These are phyloP conservation scores for Ormosia emarginata DNA, from an alignment of 306 rosid genomes.

Conservation along the genomic window DNA sequence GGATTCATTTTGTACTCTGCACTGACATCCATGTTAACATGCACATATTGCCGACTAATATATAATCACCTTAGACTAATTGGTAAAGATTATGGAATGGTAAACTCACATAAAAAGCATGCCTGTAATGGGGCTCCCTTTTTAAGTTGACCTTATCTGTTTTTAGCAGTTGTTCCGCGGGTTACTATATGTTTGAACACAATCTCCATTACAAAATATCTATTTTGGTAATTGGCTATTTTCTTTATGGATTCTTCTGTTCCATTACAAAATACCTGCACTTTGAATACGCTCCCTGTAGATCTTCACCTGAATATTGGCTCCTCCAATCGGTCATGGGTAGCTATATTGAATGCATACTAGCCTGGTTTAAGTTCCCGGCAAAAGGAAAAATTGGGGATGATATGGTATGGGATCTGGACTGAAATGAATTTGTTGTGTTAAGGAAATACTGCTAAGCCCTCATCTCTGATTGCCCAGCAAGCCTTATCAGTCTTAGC, in stretches of 20 bases:
- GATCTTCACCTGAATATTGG: no score
- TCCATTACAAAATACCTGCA: not conserved
- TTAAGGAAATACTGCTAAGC: no score
- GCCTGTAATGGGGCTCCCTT: conserved; percentile 84
- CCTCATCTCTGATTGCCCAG: no score
- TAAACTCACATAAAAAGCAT: conserved; percentile 76
- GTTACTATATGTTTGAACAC: conserved; percentile 58
- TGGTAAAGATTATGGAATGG: not conserved
- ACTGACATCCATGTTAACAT: conserved; percentile 25
- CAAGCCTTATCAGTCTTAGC: no score
- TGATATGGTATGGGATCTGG: no score
- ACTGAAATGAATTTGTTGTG: no score
- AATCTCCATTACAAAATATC: not conserved
- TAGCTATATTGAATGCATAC: no score
- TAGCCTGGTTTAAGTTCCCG: no score
- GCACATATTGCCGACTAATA: conserved; percentile 23
- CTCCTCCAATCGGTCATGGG: no score
- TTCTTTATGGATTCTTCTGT: not conserved
- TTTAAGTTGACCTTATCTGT: conserved; percentile 46
- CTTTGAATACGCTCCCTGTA: no score
- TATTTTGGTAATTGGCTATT: conserved; percentile 11
- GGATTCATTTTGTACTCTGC: not conserved
- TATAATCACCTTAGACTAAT: conserved; percentile 7
- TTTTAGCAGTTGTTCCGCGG: conserved; percentile 66
- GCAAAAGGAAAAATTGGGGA: no score